Percentiles rank a stretch among this genome's conserved stretches.
These are phyloP conservation scores for Nevesoporus exiguus DNA, from an alignment of 768 basidiomycete species.

Conservation along the genomic window DNA sequence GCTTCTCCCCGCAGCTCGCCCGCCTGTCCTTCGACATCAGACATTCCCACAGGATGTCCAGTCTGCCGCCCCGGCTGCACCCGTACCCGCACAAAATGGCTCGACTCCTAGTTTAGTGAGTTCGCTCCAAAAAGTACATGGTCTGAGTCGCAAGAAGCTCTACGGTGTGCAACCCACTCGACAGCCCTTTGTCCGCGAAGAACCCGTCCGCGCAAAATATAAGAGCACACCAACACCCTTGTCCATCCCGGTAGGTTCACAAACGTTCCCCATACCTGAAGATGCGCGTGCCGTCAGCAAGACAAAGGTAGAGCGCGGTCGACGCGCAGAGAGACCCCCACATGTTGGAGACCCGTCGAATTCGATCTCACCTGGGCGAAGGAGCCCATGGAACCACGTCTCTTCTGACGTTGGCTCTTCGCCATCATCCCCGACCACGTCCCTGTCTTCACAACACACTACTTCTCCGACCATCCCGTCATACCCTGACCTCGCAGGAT, in stretches of 20 bases:
- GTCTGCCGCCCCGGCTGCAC: slow-evolving; percentile 9
- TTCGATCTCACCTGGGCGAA: slow-evolving; percentile 37
- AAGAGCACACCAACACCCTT: slow-evolving; percentile 31
- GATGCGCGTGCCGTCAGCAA: slow-evolving; percentile 19
- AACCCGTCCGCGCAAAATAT: slow-evolving; percentile 38
- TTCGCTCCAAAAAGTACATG: slow-evolving; percentile 64
- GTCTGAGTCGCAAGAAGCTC: slow-evolving; percentile 66
- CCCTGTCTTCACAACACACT: slow-evolving; percentile 17
- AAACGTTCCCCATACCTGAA: slow-evolving; percentile 15
- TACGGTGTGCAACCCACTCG: slow-evolving; percentile 51
- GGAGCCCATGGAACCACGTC: slow-evolving; percentile 14
- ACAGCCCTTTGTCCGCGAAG: slow-evolving; percentile 54
- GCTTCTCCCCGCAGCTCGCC: slow-evolving; percentile 6
- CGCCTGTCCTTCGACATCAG: slow-evolving; percentile 27
- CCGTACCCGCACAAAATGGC: slow-evolving; percentile 18
- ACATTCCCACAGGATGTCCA: slow-evolving; percentile 28
- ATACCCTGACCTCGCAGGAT: slow-evolving; percentile 22
- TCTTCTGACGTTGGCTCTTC: slow-evolving; percentile 21
- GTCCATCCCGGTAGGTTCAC: slow-evolving; percentile 28
- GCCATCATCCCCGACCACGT: slow-evolving; percentile 24
- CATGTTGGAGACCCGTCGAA: slow-evolving; percentile 15
- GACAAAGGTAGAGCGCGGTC: slow-evolving; percentile 24
- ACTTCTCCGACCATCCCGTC: slow-evolving; percentile 22
- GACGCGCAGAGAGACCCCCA: slow-evolving; percentile 19
- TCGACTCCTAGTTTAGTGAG: slow-evolving; percentile 51